Conservation (phyloP, 2,329 filamentous ascomycete genomes). For the Tetracladium maxilliforme region DNA sequence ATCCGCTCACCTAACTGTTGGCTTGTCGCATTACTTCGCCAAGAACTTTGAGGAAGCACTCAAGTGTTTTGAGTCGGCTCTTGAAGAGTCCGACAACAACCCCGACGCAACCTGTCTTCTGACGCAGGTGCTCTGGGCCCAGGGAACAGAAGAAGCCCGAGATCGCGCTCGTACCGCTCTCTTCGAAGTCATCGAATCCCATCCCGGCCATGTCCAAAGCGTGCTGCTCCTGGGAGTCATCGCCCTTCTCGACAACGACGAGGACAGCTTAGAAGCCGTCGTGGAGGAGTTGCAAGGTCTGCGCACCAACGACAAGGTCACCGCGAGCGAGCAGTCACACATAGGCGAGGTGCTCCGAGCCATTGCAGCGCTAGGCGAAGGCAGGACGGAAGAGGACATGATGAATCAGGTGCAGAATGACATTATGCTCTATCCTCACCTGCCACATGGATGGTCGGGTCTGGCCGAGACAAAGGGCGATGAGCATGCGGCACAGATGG, state of each 20-base stretch:
- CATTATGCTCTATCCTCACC: conserved; percentile 66
- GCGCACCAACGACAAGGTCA: conserved; percentile 50
- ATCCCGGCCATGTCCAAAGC: conserved; percentile 64
- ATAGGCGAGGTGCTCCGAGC: conserved; percentile 65
- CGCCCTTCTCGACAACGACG: conserved; percentile 65
- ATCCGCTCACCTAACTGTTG: conserved; percentile 74
- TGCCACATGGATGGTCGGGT: conserved; percentile 69
- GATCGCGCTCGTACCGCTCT: conserved; percentile 66
- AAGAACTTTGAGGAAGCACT: conserved; percentile 55
- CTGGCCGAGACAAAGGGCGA: conserved; percentile 46
- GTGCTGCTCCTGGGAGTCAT: conserved; percentile 74
- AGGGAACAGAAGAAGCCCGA: conserved; percentile 59
- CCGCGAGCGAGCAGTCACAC: conserved; percentile 46
- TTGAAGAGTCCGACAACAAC: conserved; percentile 61
- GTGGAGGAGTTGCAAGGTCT: conserved; percentile 61
- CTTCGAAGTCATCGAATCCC: conserved; percentile 62
- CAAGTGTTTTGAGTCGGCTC: conserved; percentile 63
- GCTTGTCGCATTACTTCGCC: conserved; percentile 65
- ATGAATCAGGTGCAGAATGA: conserved; percentile 56
- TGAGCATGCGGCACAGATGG: conserved; percentile 53
- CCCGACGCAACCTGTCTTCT: conserved; percentile 79
- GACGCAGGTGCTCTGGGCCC: conserved; percentile 87
- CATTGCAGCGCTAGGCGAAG: conserved; percentile 45
- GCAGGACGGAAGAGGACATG: conserved; percentile 34
- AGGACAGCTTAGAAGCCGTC: conserved; percentile 68